Conservation (phyloP, 768 basidiomycete genomes). For the Amanita inopinata region DNA sequence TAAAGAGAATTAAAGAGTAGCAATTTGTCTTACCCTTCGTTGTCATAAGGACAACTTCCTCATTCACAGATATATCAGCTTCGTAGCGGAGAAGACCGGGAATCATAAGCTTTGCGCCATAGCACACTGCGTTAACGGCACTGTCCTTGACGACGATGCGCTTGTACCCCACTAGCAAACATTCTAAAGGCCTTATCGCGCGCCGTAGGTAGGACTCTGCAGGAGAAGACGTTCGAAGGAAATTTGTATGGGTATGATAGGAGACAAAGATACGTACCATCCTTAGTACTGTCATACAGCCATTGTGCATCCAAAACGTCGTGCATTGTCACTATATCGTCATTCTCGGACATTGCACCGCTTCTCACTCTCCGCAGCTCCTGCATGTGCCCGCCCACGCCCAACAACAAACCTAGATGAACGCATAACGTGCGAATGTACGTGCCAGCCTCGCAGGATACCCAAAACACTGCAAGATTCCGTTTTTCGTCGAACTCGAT, state of each 20-base stretch:
- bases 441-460: conserved; percentile 97
- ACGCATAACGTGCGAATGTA: conserved; percentile 96
- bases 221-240: conserved; percentile 8
- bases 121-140: conserved; percentile 98
- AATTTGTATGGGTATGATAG: not conserved
- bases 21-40: conserved; percentile 64
- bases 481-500: conserved; percentile 97
- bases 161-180: conserved; percentile 91
- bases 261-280: conserved; percentile 46
- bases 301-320: conserved; percentile 99
- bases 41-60: conserved; percentile 97
- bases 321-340: conserved; percentile 99
- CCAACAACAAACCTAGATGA: conserved; percentile 86
- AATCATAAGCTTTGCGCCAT: conserved; percentile 99
- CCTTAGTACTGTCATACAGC: conserved; percentile 94
- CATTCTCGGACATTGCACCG: conserved; percentile 95
- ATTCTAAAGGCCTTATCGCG: conserved; percentile 90
- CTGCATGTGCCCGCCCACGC: conserved; percentile 99
- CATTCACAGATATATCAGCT: conserved; percentile 86
- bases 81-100: conserved; percentile 96
- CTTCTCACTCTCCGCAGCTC: conserved; percentile 90
- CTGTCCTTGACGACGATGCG: conserved; percentile 99
- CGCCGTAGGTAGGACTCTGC: conserved; percentile 97
- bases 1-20: conserved; percentile 5
- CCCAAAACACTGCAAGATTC: conserved; percentile 96